Evolutionary conservation across 2,329 filamentous ascomycete species (phyloP).

Genomic region (Cladosporium sp.): DNA sequence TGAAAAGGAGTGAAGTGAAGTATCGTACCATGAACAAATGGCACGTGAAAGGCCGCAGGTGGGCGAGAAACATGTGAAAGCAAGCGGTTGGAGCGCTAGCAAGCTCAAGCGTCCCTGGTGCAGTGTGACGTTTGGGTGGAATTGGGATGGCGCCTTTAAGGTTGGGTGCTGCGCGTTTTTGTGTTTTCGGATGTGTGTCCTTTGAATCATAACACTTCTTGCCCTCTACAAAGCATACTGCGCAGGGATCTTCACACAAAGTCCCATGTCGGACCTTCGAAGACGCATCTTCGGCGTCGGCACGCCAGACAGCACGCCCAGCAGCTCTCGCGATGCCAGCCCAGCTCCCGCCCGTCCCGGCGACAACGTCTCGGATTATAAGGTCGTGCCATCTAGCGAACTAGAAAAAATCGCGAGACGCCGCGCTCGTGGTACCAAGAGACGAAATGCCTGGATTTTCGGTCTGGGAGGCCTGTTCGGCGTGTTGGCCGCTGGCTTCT

Average conservation of each 20-base stretch:
- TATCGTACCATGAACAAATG: background rate
- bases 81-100: background rate
- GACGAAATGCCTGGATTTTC: constrained; percentile 78
- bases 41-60: background rate
- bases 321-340: constrained; percentile 37
- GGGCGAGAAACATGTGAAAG: constrained; percentile 8
- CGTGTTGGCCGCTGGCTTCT: constrained; percentile 81
- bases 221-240: background rate
- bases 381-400: constrained; percentile 49
- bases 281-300: constrained; percentile 32
- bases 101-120: no score
- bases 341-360: constrained; percentile 34
- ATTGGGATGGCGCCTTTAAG: background rate
- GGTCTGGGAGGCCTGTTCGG: constrained; percentile 85
- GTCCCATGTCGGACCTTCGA: constrained; percentile 29
- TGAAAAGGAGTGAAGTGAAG: no score
- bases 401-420: constrained; percentile 37
- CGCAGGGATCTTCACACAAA: background rate
- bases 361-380: constrained; percentile 36
- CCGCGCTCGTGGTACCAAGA: constrained; percentile 49
- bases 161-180: constrained; percentile 1
- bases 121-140: background rate
- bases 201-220: background rate
- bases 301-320: constrained; percentile 26
- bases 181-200: no score